Base-by-base conservation (phyloP, 164 flowering plant species). In the Vitis rupestris region DNA sequence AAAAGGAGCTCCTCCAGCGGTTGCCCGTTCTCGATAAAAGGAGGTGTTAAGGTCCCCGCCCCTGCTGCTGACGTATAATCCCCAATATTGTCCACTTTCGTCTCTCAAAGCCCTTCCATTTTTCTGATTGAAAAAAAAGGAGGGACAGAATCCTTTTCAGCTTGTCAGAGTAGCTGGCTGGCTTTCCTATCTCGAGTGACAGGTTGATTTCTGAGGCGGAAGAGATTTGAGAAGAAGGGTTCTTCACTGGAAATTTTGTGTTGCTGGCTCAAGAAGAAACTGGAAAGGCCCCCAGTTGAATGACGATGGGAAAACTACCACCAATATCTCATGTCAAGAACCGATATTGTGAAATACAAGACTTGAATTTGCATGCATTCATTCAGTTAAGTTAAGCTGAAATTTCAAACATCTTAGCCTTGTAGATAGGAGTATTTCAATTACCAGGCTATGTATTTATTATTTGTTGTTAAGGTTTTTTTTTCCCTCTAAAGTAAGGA, bases 21-120 rank as follows among this genome's bases (percentile, higher is more conserved):
- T 51, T 63, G 74, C 27, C 68, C 71, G 0, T 2, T 82, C 48
- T 86, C 90, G 0, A 75, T 88, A 29, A 76, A 61, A 76, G 84
- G 82, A 53, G 82, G 80, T 47, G 72, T 58, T 29, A 74, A 75
- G 14, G 64, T 71, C 31, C 64, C 78, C 10, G 56, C 63, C 4
- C 63, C 72, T 23, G 61, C 70, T 13, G 64, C 70, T 13, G 56
- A 63, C 48, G 71, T 56, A 14, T 73, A 77, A 73, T 68, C 60
- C 44, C 8, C 10, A 6, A 56, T 3, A 0, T 31, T 15, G 13
- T 23, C 27, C 44, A 37, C 4, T 37, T 37, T 6, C 50, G 1
- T 13, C 55, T n/a, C n/a, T 61, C 59, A 37, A 49, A n/a, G 19
- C n/a, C 56, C 66, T 30, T 50, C 29, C 67, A 67, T 57, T 27